phyloP scores from a whole-genome alignment of 441 rosid species.

The Populus hybrid region DNA sequence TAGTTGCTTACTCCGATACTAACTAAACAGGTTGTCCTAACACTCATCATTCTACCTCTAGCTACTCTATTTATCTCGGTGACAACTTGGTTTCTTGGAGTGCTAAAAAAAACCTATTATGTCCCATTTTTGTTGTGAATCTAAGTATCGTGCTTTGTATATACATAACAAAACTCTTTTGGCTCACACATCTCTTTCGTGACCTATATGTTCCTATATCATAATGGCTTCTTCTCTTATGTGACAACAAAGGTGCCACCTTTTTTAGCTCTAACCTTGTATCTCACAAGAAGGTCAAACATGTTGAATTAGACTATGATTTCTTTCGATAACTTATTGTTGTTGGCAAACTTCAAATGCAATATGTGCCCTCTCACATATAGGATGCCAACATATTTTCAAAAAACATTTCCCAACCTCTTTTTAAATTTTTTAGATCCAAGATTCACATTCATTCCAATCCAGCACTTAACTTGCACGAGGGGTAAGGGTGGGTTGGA shows the following conservation, averaged over 20 bases:
- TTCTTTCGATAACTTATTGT: background rate
- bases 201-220: background rate
- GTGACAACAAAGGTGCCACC: background rate
- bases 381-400: background rate
- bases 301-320: background rate
- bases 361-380: background rate
- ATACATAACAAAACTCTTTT: background rate
- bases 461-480: background rate
- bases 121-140: background rate
- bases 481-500: too few species aligned
- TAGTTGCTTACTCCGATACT: background rate
- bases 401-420: background rate
- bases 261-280: background rate
- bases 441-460: background rate
- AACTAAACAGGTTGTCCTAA: background rate
- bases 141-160: background rate
- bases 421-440: too few species aligned
- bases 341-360: background rate
- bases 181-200: background rate
- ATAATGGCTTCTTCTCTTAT: background rate
- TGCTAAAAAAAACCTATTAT: background rate
- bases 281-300: rapidly evolving
- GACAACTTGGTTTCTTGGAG: background rate
- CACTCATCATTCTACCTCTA: background rate
- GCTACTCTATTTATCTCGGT: background rate